Evolutionary conservation across 1,284 basidiomycete species (phyloP).

Genomic region (Trichosporon sp.): DNA sequence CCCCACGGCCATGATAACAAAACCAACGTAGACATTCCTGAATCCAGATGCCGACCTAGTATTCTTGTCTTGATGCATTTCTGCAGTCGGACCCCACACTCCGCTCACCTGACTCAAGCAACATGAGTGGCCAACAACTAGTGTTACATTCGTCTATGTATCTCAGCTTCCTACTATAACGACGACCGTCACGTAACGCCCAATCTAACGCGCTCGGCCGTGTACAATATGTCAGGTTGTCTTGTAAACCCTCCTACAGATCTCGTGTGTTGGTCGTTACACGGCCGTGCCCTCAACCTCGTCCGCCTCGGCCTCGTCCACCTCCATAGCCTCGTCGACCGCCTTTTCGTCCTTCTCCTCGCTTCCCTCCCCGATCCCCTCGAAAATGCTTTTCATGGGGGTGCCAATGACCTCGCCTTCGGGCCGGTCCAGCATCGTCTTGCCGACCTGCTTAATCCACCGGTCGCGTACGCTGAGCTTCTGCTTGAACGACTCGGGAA

Average conservation of each 20-base stretch:
- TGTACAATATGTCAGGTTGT: not conserved
- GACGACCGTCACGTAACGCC: not conserved
- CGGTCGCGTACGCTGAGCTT: conserved; percentile 70
- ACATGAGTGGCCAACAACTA: not conserved
- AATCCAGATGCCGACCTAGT: not conserved
- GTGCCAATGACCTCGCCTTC: conserved; percentile 72
- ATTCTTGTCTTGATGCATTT: not conserved
- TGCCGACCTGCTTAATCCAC: conserved; percentile 73
- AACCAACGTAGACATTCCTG: conserved; percentile 5
- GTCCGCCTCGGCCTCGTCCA: conserved; percentile 44
- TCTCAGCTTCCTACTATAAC: not conserved
- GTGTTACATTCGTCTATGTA: conserved; percentile 3
- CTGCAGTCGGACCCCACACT: conserved; percentile 4
- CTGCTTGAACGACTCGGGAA: conserved; percentile 71
- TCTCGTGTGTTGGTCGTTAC: conserved; percentile 9
- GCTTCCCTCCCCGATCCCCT: conserved; percentile 67
- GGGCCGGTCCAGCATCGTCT: conserved; percentile 66
- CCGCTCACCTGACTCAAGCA: not conserved
- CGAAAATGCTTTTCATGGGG: conserved; percentile 71
- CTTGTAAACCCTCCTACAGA: not conserved
- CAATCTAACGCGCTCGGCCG: not conserved
- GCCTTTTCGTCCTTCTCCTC: conserved; percentile 51
- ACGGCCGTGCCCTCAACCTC: conserved; percentile 35
- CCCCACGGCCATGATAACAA: not conserved
- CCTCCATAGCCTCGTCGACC: conserved; percentile 50